phyloP scores from a whole-genome alignment of 495 filamentous ascomycete genomes.

The Schizothecium vesticola region DNA sequence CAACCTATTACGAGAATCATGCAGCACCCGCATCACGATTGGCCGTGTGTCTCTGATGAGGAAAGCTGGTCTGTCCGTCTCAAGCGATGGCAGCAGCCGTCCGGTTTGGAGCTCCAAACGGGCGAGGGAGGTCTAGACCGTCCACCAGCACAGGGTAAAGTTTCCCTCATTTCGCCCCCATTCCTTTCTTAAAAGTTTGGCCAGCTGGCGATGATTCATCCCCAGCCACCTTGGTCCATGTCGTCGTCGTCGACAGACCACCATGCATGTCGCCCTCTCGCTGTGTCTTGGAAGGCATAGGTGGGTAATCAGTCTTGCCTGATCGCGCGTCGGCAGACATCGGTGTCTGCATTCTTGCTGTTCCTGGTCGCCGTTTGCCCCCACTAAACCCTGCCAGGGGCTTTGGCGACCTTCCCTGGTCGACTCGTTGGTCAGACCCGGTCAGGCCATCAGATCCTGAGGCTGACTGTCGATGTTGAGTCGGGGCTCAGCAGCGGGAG shows the following conservation, averaged over 20 bases:
- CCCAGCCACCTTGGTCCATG: background rate
- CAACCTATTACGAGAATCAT: conserved; percentile 1
- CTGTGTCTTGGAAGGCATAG: background rate
- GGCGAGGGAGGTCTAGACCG: background rate
- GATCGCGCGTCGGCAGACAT: background rate
- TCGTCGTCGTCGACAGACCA: background rate
- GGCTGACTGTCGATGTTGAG: background rate
- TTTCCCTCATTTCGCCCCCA: background rate
- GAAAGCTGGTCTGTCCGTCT: background rate
- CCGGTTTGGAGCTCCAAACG: background rate
- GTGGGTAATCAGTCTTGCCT: background rate
- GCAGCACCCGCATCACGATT: background rate
- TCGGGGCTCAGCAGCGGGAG: background rate
- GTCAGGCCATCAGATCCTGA: background rate
- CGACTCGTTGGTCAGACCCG: background rate
- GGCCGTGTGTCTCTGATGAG: background rate
- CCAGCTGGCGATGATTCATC: background rate
- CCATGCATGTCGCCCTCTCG: background rate
- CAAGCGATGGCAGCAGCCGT: background rate
- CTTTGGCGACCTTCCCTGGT: background rate
- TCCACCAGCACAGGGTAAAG: background rate
- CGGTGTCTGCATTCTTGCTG: background rate
- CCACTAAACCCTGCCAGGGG: background rate
- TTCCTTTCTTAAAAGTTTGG: background rate
- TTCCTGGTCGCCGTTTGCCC: background rate